Base-by-base conservation (phyloP, 2,329 filamentous ascomycete genomes). In the Neurospora sp. region DNA sequence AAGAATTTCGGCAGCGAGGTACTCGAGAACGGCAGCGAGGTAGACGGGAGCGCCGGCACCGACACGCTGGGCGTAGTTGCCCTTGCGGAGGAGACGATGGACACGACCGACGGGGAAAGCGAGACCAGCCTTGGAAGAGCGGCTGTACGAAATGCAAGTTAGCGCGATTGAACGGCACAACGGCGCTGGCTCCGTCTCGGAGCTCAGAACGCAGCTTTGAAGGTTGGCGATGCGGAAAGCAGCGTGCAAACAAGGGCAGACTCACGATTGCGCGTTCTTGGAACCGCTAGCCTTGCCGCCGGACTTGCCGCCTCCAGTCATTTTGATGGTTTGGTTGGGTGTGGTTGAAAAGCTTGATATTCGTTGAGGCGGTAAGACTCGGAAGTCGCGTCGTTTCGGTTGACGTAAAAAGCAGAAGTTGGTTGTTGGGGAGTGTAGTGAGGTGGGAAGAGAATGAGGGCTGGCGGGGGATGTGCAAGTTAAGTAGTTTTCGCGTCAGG, bases 251-350 rank as follows among this genome's bases (percentile, higher is more conserved):
- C 70, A 72, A 68, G 28, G 68, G 39, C 23, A 62, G 69, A 73
- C 94, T 90, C 86, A 98, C 96, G 94, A 97, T 89, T 98, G 96
- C 81, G 96, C 92, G 88, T 92, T 97, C 93, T 99, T 99, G 87
- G 92, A 91, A 87, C 94, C 93, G 86, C 92, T 95, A 87, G 95
- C 94, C 91, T 98, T 98, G 90, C 96, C 96, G 85, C 96, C 96
- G 86, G 95, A 97, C 87, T 99, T 99, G 85, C 96, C 96, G 85
- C 95, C 95, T 89, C 95, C 95, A 93, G 96, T 97, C 96, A 99
- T 99, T 92, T 93, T 97, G 91, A 88, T 81, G 75, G 82, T 79
- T 78, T 79, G 82, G 69, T 78, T 76, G 39, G 40, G 58, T 76
- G 77, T 77, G 76, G 73, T 77, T 78, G 73, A 72, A 73, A 76